Conservation (phyloP, 495 filamentous ascomycete species). For the Bathelium albidoporum region DNA sequence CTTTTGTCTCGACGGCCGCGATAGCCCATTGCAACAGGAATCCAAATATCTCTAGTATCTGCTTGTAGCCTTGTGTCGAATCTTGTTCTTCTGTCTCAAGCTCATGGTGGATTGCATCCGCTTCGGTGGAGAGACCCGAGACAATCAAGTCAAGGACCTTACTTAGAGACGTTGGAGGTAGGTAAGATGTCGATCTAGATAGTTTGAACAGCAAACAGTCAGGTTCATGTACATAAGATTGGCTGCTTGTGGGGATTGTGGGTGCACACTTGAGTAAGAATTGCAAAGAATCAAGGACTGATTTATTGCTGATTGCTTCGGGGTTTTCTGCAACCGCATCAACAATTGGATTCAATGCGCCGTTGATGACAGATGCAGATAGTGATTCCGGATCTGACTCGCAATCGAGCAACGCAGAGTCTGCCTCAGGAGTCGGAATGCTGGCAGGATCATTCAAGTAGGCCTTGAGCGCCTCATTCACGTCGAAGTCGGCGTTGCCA, state of each 20-base stretch:
- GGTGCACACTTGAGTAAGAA: conserved; percentile 92
- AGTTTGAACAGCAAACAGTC: conserved; percentile 57
- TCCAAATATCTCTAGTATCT: conserved; percentile 84
- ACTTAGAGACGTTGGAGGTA: conserved; percentile 72
- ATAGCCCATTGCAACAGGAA: conserved; percentile 94
- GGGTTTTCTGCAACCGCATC: conserved; percentile 88
- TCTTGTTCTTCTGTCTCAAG: conserved; percentile 78
- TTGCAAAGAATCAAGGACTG: conserved; percentile 82
- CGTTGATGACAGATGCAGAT: conserved; percentile 64
- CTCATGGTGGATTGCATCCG: conserved; percentile 75
- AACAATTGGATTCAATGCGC: conserved; percentile 80
- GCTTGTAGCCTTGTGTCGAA: conserved; percentile 74
- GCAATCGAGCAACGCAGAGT: conserved; percentile 74
- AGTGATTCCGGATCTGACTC: conserved; percentile 84
- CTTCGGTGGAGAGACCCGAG: conserved; percentile 86
- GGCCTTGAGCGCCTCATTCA: conserved; percentile 89
- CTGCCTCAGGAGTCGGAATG: conserved; percentile 79
- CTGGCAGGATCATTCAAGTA: conserved; percentile 85
- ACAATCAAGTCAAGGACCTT: conserved; percentile 90
- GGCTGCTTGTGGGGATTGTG: conserved; percentile 44
- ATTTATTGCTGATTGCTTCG: conserved; percentile 68
- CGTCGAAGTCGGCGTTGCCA: conserved; percentile 68
- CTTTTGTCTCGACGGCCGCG: conserved; percentile 83
- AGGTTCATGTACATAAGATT: conserved; percentile 28
- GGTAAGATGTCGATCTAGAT: conserved; percentile 68